Evolutionary conservation across 2,329 filamentous ascomycete genomes (phyloP), one percentile per base, ranked within the genome.

Genomic region (Calonectria leucothoes): DNA sequence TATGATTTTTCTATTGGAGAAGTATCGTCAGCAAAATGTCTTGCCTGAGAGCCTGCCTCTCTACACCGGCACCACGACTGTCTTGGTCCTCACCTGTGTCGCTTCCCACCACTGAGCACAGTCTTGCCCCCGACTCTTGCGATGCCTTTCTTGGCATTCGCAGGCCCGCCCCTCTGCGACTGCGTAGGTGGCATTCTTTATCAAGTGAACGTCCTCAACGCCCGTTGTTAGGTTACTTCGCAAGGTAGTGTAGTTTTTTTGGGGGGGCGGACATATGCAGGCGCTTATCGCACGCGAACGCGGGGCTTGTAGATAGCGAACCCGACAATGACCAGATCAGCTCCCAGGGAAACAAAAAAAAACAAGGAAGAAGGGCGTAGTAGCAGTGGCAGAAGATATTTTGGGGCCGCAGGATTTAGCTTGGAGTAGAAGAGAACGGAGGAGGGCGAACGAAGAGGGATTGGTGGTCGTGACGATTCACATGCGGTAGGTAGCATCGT

Each of bases 1-100:
- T 0, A 86, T 37, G 0, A 90, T 81, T 71, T 90, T 91, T 0
- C 89, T 89, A 10, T 48, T 45, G n/a, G n/a, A 33, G 61, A 14
- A 5, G 66, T 0, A 69, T 75, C 49, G 39, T 67, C 27, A 78
- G 65, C 33, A 25, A 35, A 17, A 25, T 39, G 42, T 45, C 29
- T 4, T 37, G 23, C n/a, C n/a, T n/a, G n/a, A n/a, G n/a, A n/a
- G 51, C 11, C 6, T 7, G 17, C 11, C n/a, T 25, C 20, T 12
- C 35, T 25, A 37, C 45, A 31, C 23, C 35, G 5, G 29, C 42
- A 25, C 31, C 51, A 59, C 25, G 10, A 39, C 31, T 3, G 14
- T 33, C 15, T 14, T 25, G n/a, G 64, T 61, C 37, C 37, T 67
- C 73, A 82, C 82, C 82, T 71, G 49, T 81, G 81, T 29, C 81